Base-by-base conservation (phyloP, 2,329 filamentous ascomycete genomes). In the Ceratocystis alfenasii region DNA sequence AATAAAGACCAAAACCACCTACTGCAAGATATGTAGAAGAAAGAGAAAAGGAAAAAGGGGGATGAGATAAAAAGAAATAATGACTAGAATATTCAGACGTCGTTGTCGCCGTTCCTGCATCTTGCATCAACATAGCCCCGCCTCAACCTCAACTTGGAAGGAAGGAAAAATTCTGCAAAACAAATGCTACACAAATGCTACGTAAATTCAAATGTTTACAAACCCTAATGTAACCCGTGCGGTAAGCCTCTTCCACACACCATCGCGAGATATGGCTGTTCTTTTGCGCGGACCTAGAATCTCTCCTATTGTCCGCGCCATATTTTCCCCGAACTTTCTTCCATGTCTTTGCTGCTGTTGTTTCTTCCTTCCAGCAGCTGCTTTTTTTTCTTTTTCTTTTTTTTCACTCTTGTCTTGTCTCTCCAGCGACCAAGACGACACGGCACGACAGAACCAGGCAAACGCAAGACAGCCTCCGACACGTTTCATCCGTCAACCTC, bases 281-380 rank as follows among this genome's bases (percentile, higher is more conserved):
- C 46, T 48, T 48, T 7, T 20, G 53, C 28, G 28, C 5, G 5
- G 17, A 25, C 25, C 50, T 12, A 55, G 5, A 10, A 33, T 59
- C 15, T 59, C 55, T 59, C 55, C 55, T 59, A 59, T 36, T 59
- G 55, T n/a, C 55, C 55, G 36, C 36, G 12, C 36, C 4, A 15
- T 59, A 59, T 59, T 59, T 10, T 30, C 55, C 55, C 33, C 8
- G 12, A 33, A 7, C 15, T 59, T 59, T 59, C 28, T 55, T 15
- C 50, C 15, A 33, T n/a, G 15, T 59, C 17, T 30, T 36, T n/a
- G 3, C 55, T 30, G 30, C 6, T n/a, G 20, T 20, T 30, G 20
- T 59, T 28, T 59, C 55, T 30, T 30, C 33, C 48, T 41, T 12
- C 10, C 0, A 4, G 12, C 10, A 41, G 10, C 10, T 3, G 8